These are phyloP conservation scores for Biscogniauxia mediterranea DNA, from an alignment of 2,329 filamentous ascomycete species.

Conservation along the genomic window DNA sequence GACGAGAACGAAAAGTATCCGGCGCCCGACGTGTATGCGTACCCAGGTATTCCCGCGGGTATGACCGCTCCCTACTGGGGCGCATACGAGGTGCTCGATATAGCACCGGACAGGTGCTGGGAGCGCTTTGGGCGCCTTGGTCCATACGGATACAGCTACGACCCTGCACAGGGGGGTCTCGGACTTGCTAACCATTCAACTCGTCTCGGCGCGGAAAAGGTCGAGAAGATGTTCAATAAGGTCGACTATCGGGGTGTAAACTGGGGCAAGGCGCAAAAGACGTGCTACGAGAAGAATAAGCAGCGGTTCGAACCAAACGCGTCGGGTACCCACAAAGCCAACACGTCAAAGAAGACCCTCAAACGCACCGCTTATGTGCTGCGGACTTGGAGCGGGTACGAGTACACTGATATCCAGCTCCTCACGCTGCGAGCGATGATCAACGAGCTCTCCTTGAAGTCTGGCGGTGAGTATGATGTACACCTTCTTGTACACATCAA, in stretches of 20 bases:
- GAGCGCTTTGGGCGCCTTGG: constrained; percentile 68
- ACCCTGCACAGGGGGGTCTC: constrained; percentile 59
- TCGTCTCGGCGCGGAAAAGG: constrained; percentile 56
- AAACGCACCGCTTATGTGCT: constrained; percentile 60
- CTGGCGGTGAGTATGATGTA: constrained; percentile 64
- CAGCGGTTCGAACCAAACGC: constrained; percentile 41
- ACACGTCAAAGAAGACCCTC: constrained; percentile 19
- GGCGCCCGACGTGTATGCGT: constrained; percentile 42
- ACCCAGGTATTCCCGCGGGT: constrained; percentile 59
- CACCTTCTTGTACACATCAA: constrained; percentile 48
- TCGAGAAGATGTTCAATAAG: constrained; percentile 36
- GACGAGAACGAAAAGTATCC: constrained; percentile 43
- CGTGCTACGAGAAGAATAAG: constrained; percentile 47
- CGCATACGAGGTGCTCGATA: constrained; percentile 58
- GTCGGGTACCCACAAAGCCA: constrained; percentile 3
- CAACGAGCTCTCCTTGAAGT: constrained; percentile 61
- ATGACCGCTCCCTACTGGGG: constrained; percentile 66
- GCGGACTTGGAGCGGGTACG: constrained; percentile 64
- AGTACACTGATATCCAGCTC: constrained; percentile 63
- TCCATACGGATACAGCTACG: constrained; percentile 68
- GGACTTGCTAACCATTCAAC: constrained; percentile 60
- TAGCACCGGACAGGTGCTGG: constrained; percentile 66
- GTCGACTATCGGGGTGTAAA: constrained; percentile 37
- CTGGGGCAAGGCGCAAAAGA: constrained; percentile 34
- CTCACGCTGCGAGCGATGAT: constrained; percentile 65